phyloP scores from a whole-genome alignment of 176 grass and related monocot species.

The Bolboschoenus planiculmis region DNA sequence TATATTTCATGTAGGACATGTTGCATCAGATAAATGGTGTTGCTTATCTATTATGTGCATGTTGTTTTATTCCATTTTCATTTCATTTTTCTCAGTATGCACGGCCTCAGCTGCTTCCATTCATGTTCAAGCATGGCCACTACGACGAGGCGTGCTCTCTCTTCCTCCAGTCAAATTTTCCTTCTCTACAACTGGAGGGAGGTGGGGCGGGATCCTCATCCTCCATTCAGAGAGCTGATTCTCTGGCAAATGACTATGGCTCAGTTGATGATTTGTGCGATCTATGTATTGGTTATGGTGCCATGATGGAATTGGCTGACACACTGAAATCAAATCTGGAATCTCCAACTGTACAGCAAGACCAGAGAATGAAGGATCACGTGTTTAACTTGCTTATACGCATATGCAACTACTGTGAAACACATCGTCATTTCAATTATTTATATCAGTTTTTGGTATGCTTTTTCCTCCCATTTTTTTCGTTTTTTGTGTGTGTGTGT shows the following conservation, averaged over 20 bases:
- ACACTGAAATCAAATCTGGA: conserved; percentile 54
- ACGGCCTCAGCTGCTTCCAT: conserved; percentile 61
- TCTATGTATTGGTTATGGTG: conserved; percentile 80
- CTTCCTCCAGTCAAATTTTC: conserved; percentile 55
- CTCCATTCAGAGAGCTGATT: conserved; percentile 55
- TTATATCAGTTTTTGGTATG: conserved; percentile 93
- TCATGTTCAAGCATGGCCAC: conserved; percentile 96
- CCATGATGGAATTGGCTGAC: conserved; percentile 69
- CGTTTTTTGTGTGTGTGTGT: background rate
- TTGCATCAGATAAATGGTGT: background rate
- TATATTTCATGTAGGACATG: background rate
- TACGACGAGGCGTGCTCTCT: conserved; percentile 78
- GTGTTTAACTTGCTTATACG: conserved; percentile 63
- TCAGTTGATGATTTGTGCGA: conserved; percentile 87
- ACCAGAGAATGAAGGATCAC: conserved; percentile 47
- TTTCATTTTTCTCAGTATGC: conserved; percentile 54
- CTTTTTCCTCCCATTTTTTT: conserved; percentile 8
- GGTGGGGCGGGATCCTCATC: conserved; percentile 41
- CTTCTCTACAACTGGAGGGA: conserved; percentile 32
- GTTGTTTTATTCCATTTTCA: conserved; percentile 5
- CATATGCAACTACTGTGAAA: conserved; percentile 95
- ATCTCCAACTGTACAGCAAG: conserved; percentile 41
- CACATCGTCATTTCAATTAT: conserved; percentile 95
- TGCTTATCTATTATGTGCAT: background rate
- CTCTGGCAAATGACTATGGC: conserved; percentile 88